Evolutionary conservation across 306 rosid species (phyloP), one percentile per base, ranked within the genome.

Genomic region (Inga oerstediana): DNA sequence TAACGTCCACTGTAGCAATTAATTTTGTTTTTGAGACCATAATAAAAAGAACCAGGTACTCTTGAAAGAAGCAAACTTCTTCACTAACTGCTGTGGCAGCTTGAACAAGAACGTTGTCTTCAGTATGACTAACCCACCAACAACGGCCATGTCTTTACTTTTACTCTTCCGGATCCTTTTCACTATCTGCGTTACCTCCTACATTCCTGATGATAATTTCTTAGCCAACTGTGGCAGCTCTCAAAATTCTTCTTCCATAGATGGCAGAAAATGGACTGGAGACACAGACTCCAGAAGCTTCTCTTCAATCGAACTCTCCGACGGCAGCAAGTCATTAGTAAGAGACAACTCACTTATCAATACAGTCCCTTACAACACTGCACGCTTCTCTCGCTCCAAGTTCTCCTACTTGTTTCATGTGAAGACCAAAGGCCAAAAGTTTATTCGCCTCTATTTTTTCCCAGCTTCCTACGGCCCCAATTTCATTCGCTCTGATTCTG

Each of bases 391-490:
- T 22, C 27, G 3, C 4, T 73, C 65, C 0, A 11, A 39, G 19
- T 84, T 84, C 74, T 78, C 83, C 7, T 83, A 61, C 71, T 83
- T 80, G 0, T 58, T 89, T 3, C 74, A 81, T 0, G 32, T 82
- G 10, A 54, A 27, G 30, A 27, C 30, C 46, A 0, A 32, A 3
- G 34, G 10, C 7, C 1, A 83, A 15, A 83, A 87, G 54, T 88
- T 87, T 45, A 9, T 89, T 75, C 82, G 89, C 8, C 82, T 89
- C 13, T 20, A 85, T 58, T 91, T 91, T 72, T 52, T 54, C 8
- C 75, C 85, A 3, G 46, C 43, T 4, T 22, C 84, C 0, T 67
- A 51, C 3, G 3, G 2, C 24, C 12, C 0, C 0, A 59, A 30
- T 17, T 88, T 88, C 14, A 16, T 20, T 4, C 27, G 10, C 4